A percentile compares a stretch with the other conserved stretches of the same genome.
Evolutionary conservation across 139 green algal genomes (phyloP).

Genomic region (Spirogloea muscicola): DNA sequence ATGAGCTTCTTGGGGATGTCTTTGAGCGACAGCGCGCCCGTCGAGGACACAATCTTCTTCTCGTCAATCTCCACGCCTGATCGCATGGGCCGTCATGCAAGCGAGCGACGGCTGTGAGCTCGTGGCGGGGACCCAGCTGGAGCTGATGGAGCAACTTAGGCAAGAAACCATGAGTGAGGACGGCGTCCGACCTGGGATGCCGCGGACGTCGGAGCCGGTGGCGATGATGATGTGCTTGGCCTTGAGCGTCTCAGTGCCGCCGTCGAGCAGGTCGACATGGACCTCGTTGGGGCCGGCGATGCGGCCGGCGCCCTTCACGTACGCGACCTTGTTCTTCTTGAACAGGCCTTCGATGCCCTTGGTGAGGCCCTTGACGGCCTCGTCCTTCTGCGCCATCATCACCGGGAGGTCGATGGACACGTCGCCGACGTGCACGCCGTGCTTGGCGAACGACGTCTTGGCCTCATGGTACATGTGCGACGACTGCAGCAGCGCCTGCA

Average conservation of each 20-base stretch:
- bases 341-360: constrained; percentile 96
- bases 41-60: constrained; percentile 90
- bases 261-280: constrained; percentile 71
- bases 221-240: constrained; percentile 95
- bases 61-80: constrained; percentile 92
- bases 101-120: too few species aligned
- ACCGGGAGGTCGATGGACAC: constrained; percentile 66
- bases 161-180: too few species aligned
- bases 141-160: too few species aligned
- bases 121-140: too few species aligned
- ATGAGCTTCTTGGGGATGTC: constrained; percentile 84
- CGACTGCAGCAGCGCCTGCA: constrained; percentile 79
- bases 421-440: constrained; percentile 71
- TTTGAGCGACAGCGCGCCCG: constrained; percentile 82
- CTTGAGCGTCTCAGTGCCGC: constrained; percentile 48
- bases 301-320: constrained; percentile 89
- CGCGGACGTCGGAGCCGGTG: constrained; percentile 83
- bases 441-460: constrained; percentile 68
- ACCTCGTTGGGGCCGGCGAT: constrained; percentile 71
- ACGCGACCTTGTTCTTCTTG: constrained; percentile 98
- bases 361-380: constrained; percentile 82
- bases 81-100: too few species aligned
- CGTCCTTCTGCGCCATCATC: constrained; percentile 92
- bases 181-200: too few species aligned
- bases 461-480: constrained; percentile 90